Percentiles rank a stretch among this genome's conserved stretches.
These are phyloP conservation scores for Henckelia pumila DNA, from an alignment of 257 asterid genomes.

Conservation along the genomic window DNA sequence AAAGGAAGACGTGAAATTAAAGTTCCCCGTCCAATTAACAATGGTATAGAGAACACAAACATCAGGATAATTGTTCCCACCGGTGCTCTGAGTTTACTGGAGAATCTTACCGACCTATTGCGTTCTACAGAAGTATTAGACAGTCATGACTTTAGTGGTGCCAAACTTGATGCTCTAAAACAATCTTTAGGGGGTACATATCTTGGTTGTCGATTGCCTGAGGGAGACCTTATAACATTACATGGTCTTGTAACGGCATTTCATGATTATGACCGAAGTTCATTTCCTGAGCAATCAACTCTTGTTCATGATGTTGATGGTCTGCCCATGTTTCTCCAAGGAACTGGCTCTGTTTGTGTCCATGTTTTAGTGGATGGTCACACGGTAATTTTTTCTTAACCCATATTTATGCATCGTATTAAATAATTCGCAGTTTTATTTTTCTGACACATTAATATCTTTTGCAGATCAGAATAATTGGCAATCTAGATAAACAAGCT, in stretches of 20 bases:
- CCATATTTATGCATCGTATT: conserved; percentile 19
- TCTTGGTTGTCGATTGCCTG: conserved; percentile 52
- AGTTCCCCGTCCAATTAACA: conserved; percentile 29
- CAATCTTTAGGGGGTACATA: conserved; percentile 38
- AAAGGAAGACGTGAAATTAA: conserved; percentile 27
- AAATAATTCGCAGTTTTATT: conserved; percentile 12
- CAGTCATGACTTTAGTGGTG: conserved; percentile 16
- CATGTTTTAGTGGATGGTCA: conserved; percentile 52
- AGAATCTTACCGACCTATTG: conserved; percentile 32
- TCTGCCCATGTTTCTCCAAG: conserved; percentile 37
- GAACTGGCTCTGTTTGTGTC: conserved; percentile 50
- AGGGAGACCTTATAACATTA: conserved; percentile 63
- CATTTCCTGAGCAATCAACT: conserved; percentile 35
- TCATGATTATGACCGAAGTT: conserved; percentile 44
- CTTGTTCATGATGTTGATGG: conserved; percentile 25
- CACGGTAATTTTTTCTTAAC: conserved; percentile 35
- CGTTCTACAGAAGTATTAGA: conserved; percentile 33
- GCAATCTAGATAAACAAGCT: conserved; percentile 40
- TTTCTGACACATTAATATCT: conserved; percentile 25
- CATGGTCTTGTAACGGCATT: conserved; percentile 58
- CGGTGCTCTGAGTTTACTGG: conserved; percentile 41
- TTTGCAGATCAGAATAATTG: conserved; percentile 62
- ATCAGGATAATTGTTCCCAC: conserved; percentile 46
- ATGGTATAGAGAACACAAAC: conserved; percentile 35
- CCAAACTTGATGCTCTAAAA: conserved; percentile 24